Base-by-base conservation (phyloP, 768 basidiomycete species). In the Clitopilus passeckerianus region DNA sequence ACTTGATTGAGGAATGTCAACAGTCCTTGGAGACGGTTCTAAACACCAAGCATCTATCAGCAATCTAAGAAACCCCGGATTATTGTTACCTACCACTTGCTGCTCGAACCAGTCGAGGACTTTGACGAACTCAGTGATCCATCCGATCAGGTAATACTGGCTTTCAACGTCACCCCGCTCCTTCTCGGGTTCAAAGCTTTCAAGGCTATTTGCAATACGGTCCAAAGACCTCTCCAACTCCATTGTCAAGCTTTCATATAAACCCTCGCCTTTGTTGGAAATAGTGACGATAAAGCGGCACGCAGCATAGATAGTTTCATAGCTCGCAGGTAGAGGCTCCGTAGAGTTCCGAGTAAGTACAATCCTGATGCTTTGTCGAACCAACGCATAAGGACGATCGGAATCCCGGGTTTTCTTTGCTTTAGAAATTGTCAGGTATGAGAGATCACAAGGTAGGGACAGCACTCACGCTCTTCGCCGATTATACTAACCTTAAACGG, bases 1-100 rank as follows among this genome's bases (percentile, higher is more conserved):
- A 79, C 77, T 66, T 88, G 83, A 66, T 94, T 90, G 55, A 93
- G 71, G 68, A 87, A 89, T 2, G 89, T 82, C 56, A 92, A 71
- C 23, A 92, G 71, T 0, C 86, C 86, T 61, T 80, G 72, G 1
- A 92, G 66, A 18, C 91, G 71, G 4, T 73, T 70, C 89, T 90
- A 23, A 23, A n/a, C 37, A 41, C 5, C 6, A 50, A 50, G 46
- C 5, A 18, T 20, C 20, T 4, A n/a, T 18, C 46, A 50, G n/a
- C n/a, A 23, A 50, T n/a, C 4, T 18, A 50, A 50, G 10, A 20
- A 23, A n/a, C 2, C n/a, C 22, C 4, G 22, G 20, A 50, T 20
- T 30, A 30, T 30, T 3, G 22, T 12, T 5, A 79, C 84, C 71
- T 68, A 90, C 89, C 63, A 91, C 77, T 67, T 83, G 79, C 34